phyloP scores from a whole-genome alignment of 257 asterid genomes.

The Paulownia fortunei region DNA sequence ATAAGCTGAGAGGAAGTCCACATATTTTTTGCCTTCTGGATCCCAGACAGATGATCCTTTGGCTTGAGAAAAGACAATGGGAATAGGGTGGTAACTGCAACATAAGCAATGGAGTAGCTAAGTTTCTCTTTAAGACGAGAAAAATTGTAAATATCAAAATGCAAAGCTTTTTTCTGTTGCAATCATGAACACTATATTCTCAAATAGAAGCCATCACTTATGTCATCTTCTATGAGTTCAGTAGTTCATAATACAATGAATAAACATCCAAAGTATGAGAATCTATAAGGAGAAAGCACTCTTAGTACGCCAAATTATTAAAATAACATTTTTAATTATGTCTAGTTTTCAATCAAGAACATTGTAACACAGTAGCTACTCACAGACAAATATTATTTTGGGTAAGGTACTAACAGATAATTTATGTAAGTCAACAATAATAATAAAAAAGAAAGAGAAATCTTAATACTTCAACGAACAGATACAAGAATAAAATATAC shows the following conservation, averaged over 20 bases:
- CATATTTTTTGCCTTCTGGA: slow-evolving; percentile 93
- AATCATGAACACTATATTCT: background rate
- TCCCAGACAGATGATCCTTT: slow-evolving; percentile 88
- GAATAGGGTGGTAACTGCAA: slow-evolving; percentile 96
- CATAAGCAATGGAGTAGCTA: slow-evolving; percentile 26
- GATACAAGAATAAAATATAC: background rate
- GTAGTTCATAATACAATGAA: background rate
- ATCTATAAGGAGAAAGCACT: slow-evolving; percentile 1
- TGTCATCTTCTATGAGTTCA: background rate
- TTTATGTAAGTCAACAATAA: background rate
- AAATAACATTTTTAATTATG: background rate
- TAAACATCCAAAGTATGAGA: background rate
- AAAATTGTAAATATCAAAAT: background rate
- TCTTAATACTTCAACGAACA: background rate
- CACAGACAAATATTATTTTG: no score
- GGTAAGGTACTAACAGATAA: background rate
- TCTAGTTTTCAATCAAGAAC: background rate
- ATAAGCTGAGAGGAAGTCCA: slow-evolving; percentile 95
- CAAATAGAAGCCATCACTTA: background rate
- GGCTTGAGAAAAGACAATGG: slow-evolving; percentile 88
- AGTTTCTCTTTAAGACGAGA: slow-evolving; percentile 11
- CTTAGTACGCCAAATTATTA: background rate
- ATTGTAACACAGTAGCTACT: background rate
- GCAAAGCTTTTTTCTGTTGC: background rate
- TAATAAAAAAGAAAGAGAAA: background rate